Percentiles rank a stretch among this genome's conserved stretches.
Conservation (phyloP, 352 stramenopile genomes). For the Pilasporangium apinafurcum region DNA sequence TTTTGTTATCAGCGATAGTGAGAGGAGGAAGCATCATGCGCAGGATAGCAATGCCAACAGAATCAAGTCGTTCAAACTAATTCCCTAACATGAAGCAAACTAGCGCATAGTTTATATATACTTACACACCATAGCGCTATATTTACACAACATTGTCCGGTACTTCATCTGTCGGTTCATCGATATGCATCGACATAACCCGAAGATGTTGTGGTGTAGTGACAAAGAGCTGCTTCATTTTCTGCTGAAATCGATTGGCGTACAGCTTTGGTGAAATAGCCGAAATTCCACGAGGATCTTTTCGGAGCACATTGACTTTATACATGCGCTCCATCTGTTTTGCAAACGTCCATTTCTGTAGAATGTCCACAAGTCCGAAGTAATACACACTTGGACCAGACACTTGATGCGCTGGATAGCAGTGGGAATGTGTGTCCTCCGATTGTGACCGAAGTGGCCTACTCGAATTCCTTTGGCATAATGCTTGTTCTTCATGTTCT, state of each 20-base stretch:
- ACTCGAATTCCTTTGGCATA: background rate
- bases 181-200: too few species aligned
- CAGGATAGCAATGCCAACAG: background rate
- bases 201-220: too few species aligned
- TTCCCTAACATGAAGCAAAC: background rate
- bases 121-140: too few species aligned
- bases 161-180: background rate
- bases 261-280: constrained; percentile 68
- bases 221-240: constrained; percentile 81
- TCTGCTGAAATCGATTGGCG: constrained; percentile 72
- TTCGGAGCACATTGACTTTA: constrained; percentile 78
- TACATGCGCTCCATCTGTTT: constrained; percentile 81
- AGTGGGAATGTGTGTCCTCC: too few species aligned
- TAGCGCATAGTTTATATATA: too few species aligned
- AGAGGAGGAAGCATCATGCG: constrained; percentile 32
- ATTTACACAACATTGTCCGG: background rate
- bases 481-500: constrained; percentile 5
- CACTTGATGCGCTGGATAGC: constrained; percentile 70
- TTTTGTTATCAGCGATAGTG: constrained; percentile 25
- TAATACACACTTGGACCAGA: constrained; percentile 86
- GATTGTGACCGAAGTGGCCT: background rate
- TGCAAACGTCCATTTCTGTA: constrained; percentile 80
- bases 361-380: constrained; percentile 86
- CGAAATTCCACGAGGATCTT: constrained; percentile 63
- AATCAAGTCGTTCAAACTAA: background rate